Conservation (phyloP, 1,284 basidiomycete genomes). For the Megacollybia platyphylla region DNA sequence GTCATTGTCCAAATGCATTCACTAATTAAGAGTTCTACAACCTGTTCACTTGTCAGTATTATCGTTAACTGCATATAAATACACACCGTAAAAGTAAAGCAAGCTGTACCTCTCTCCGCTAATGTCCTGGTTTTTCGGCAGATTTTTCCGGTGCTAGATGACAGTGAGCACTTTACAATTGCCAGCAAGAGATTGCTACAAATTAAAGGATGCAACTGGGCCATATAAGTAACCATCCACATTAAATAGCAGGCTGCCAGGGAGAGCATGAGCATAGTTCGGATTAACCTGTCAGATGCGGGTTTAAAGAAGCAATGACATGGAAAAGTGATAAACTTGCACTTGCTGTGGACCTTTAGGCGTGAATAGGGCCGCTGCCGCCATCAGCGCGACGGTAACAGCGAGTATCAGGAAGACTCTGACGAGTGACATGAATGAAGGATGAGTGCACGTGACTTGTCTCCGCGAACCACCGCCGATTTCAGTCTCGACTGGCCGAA, state of each 20-base stretch:
- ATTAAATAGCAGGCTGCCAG: conserved; percentile 80
- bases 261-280: conserved; percentile 67
- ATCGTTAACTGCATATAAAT: neutral
- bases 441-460: too few relatives aligned
- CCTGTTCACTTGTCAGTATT: neutral
- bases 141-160: neutral
- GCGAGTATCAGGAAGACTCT: conserved; percentile 26
- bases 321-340: conserved; percentile 30
- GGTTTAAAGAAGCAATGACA: conserved; percentile 3
- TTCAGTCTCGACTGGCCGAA: too few relatives aligned
- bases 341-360: conserved; percentile 84
- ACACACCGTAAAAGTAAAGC: neutral
- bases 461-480: too few relatives aligned
- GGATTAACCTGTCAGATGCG: conserved; percentile 49
- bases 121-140: neutral
- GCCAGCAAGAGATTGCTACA: conserved; percentile 29
- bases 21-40: neutral
- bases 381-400: conserved; percentile 51
- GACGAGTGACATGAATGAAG: too few relatives aligned
- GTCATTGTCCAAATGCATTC: neutral
- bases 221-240: conserved; percentile 91
- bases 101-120: neutral
- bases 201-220: conserved; percentile 82
- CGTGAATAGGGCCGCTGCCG: conserved; percentile 51
- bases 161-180: neutral